Evolutionary conservation across 345 rosid species (phyloP), one percentile per base, ranked within the genome.

Genomic region (Acer campestre): DNA sequence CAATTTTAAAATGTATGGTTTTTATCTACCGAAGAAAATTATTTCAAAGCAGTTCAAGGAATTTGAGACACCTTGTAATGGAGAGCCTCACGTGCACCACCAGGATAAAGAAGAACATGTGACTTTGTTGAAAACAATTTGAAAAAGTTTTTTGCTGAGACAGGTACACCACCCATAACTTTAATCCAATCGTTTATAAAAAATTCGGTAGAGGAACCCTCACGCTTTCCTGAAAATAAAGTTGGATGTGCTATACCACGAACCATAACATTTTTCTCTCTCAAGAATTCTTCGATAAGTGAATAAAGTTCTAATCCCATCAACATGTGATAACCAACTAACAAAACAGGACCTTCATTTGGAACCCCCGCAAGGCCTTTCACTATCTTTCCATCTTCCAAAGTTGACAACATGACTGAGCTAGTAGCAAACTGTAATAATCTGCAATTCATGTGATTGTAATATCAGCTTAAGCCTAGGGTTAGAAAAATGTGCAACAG

Each of bases 261-360:
- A 29, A 84, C 79, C 80, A 89, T 66, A 65, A 90, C 74, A 25
- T 90, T 92, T 81, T 91, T 95, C 77, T 89, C 86, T 77, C 80
- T 88, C 58, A 92, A 61, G 81, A 93, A 88, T 63, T 88, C 86
- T 80, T 89, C 94, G 2, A 74, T 77, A 68, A 95, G 83, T 68
- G 90, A 83, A 66, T 44, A 69, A 38, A 92, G 74, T 70, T 95
- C 98, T 10, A 89, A 4, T 44, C 98, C 98, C 87, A 92, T 44
- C 80, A 95, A 63, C 94, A 88, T 92, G 77, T 95, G 98, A 84
- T 90, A 86, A 55, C 98, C 98, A 78, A 92, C 88, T 46, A 88
- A 81, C 51, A 93, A 27, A 23, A 95, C 94, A 4, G 95, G 98
- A 71, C 98, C 98, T 82, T 93, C 88, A 29, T 75, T 77, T 51